Conservation (phyloP, 345 rosid genomes). For the Dimocarpus longan region DNA sequence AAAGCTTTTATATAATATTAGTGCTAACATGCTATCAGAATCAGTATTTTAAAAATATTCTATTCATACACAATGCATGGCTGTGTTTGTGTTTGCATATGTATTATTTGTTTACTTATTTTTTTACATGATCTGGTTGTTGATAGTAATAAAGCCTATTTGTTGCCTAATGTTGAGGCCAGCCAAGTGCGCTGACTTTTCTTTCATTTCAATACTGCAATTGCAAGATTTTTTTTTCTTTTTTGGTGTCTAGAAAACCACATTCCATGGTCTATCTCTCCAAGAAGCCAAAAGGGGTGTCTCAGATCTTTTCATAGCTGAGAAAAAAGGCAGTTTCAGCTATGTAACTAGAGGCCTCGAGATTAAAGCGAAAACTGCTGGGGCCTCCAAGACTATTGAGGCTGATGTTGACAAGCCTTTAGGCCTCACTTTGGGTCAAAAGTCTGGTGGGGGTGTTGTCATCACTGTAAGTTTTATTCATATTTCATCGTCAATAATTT, state of each 20-base stretch:
- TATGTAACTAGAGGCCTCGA: slow-evolving; percentile 41
- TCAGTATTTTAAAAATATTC: too few relatives aligned
- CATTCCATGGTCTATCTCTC: slow-evolving; percentile 68
- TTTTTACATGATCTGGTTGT: too few relatives aligned
- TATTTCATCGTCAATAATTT: background rate
- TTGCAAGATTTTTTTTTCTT: background rate
- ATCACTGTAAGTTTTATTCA: slow-evolving; percentile 61
- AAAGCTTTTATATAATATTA: too few relatives aligned
- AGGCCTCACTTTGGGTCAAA: slow-evolving; percentile 90
- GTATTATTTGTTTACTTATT: too few relatives aligned
- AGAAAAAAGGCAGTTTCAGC: slow-evolving; percentile 21
- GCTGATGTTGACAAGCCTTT: slow-evolving; percentile 97
- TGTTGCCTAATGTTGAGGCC: background rate
- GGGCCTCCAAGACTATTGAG: slow-evolving; percentile 78
- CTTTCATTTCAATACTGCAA: slow-evolving; percentile 12
- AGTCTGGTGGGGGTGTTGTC: slow-evolving; percentile 86
- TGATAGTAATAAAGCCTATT: background rate
- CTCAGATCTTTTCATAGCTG: slow-evolving; percentile 44
- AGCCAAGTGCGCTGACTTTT: background rate
- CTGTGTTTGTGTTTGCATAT: too few relatives aligned
- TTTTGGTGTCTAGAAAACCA: slow-evolving; percentile 45
- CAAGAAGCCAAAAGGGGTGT: slow-evolving; percentile 56
- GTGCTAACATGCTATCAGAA: background rate
- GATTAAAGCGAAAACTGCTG: slow-evolving; percentile 68
- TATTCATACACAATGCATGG: too few relatives aligned